Evolutionary conservation across 352 stramenopile species (phyloP).

Genomic region (Globisporangium barbulae): DNA sequence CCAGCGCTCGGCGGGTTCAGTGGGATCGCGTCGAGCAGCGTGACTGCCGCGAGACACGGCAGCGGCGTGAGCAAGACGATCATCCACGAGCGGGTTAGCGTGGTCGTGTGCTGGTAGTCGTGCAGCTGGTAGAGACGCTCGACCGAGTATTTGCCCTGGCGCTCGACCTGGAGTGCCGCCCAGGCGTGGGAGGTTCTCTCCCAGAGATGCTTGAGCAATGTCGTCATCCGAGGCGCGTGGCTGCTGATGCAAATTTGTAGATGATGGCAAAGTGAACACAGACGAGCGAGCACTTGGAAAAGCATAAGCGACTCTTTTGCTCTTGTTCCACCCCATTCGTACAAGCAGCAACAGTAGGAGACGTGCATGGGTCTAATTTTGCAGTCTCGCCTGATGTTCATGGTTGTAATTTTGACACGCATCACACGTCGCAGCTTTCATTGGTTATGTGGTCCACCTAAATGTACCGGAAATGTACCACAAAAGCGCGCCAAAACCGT

Average conservation of each 20-base stretch:
- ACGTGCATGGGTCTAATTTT: no score
- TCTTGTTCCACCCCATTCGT: no score
- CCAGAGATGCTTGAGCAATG: not conserved
- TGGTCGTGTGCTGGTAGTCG: not conserved
- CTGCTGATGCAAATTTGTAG: not conserved
- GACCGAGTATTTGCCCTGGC: conserved; percentile 18
- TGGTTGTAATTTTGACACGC: not conserved
- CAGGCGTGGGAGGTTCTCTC: not conserved
- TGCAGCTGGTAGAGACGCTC: conserved; percentile 5
- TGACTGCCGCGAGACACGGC: conserved; percentile 8
- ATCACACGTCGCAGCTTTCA: conserved; percentile 8
- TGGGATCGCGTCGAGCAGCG: conserved; percentile 11
- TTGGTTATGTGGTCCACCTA: not conserved
- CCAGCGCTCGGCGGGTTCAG: not conserved
- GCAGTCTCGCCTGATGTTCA: no score
- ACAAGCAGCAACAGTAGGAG: no score
- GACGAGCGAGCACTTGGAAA: no score
- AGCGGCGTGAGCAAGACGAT: conserved; percentile 8
- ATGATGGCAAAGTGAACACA: no score
- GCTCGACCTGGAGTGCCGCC: conserved; percentile 17
- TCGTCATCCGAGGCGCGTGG: not conserved
- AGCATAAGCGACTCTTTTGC: no score
- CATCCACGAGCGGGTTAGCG: not conserved
- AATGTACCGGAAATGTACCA: not conserved
- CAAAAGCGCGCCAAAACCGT: conserved; percentile 6